Base-by-base conservation (phyloP, 1,139 yeast species). In the Yamadazyma atlantica region DNA sequence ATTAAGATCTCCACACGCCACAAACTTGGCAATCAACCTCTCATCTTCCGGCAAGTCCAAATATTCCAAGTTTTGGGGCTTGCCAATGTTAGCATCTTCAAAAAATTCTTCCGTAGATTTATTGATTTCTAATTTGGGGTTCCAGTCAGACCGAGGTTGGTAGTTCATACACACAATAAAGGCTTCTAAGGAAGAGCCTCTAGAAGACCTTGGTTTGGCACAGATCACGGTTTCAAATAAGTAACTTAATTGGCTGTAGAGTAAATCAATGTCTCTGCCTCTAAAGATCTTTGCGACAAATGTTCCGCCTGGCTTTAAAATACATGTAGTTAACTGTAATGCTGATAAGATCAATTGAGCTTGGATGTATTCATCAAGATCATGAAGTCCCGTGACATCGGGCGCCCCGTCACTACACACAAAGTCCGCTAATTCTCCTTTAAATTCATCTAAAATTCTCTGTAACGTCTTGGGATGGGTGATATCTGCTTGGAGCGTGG, bases 361-460 rank as follows among this genome's bases (percentile, higher is more conserved):
- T 63, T 92, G 98, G 39, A 92, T 86, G 56, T 90, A 92, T 59
- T 92, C 98, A 60, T 92, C 98, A 44, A 92, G 69, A 61, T 94
- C 98, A 57, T 94, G 98, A 38, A 92, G 63, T 1, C 98, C 98
- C 0, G 98, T 94, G 18, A 92, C 98, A 63, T 92, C 98, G 1
- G 98, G 98, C 0, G 98, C 98, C 37, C 98, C 98, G 60, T 92
- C 98, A 48, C 95, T 85, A 52, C 96, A 87, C 1, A 92, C 96
- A 56, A 92, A 85, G 59, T 92, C 98, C 0, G 97, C 97, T 36
- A 85, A 82, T 50, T 86, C 87, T 31, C 96, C 96, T 25, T 87
- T 94, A 65, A 92, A 92, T 26, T 84, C 74, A 29, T 82, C 85
- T 49, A 86, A 66, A 33, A 92, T 92, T 51, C 73, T 74, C 35